phyloP scores from a whole-genome alignment of 805 yeast species.

The Yarrowia deformans region DNA sequence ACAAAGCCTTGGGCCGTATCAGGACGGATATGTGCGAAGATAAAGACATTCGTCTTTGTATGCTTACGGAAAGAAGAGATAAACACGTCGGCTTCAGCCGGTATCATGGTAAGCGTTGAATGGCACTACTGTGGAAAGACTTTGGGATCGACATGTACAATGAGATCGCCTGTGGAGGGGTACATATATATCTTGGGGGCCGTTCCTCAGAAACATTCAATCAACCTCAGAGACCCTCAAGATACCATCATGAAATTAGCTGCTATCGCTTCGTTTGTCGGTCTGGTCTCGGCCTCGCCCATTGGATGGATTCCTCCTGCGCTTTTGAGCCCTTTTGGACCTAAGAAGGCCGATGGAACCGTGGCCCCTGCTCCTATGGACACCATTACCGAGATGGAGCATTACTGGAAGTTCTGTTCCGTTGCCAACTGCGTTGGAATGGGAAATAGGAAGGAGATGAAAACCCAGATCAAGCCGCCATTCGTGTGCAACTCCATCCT shows the following conservation, averaged over 20 bases:
- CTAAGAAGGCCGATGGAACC: conserved; percentile 16
- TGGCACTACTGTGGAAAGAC: neutral
- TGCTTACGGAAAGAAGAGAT: neutral
- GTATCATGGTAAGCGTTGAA: neutral
- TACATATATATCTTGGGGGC: conserved; percentile 20
- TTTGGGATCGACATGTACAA: conserved; percentile 27
- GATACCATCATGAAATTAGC: conserved; percentile 29
- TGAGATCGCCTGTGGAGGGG: conserved; percentile 22
- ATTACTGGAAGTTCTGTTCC: conserved; percentile 34
- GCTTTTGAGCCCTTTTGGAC: conserved; percentile 8
- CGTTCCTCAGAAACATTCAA: neutral
- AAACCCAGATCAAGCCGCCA: conserved; percentile 6
- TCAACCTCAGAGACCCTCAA: neutral
- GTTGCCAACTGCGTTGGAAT: conserved; percentile 30
- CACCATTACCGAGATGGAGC: conserved; percentile 19
- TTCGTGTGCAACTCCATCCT: conserved; percentile 26
- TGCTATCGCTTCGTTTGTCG: conserved; percentile 15
- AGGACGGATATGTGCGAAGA: neutral
- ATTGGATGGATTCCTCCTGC: conserved; percentile 14
- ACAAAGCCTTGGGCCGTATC: neutral
- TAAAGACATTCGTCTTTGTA: neutral
- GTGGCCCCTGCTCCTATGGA: neutral
- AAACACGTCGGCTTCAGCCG: too few relatives aligned
- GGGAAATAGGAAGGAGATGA: conserved; percentile 21
- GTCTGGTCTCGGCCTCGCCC: conserved; percentile 19